Evolutionary conservation across 1,284 basidiomycete species (phyloP), one percentile per base, ranked within the genome.

Genomic region (Fomitopsis betulina): DNA sequence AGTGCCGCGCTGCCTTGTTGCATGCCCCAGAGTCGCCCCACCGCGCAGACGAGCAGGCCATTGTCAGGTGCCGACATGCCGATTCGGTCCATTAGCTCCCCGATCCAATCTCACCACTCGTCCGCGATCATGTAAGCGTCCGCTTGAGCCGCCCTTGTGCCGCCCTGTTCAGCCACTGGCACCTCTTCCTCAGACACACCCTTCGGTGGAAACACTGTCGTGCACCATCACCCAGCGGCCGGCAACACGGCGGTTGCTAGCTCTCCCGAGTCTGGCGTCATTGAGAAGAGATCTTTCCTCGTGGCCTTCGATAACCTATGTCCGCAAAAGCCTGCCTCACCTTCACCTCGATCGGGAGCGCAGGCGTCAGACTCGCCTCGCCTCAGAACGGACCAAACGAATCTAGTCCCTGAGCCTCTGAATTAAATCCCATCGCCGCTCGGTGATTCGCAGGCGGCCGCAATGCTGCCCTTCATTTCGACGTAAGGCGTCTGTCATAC

Each of bases 31-130:
- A 12, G 50, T 5, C 33, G 21, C 39, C 19, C 39, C 39, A n/a
- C 39, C 39, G n/a, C 13, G 39, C 39, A 42, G 39, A 42, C 39
- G 23, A 42, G 25, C 30, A n/a, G 3, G 4, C 21, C 27, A 30
- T 8, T 30, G 27, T 5, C 27, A 30, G 27, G 27, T 8, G 27
- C 27, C 5, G 27, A 30, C 27, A 5, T 30, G 27, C 27, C 27
- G 27, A 30, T 30, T 4, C 27, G 27, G 3, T 21, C 12, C 52
- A 30, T 30, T 4, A 4, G 27, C 12, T 21, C 12, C 52, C 52
- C 52, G 52, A 54, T 54, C 12, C 37, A 5, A 54, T 54, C 52
- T 54, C 52, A 38, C 52, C 15, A 42, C 52, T 17, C 52, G 52
- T 54, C 35, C 21, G 38, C 52, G 52, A 40, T 54, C 37, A 54